These are phyloP conservation scores for Cercospora zeina DNA, from an alignment of 2,329 filamentous ascomycete species.

Conservation along the genomic window DNA sequence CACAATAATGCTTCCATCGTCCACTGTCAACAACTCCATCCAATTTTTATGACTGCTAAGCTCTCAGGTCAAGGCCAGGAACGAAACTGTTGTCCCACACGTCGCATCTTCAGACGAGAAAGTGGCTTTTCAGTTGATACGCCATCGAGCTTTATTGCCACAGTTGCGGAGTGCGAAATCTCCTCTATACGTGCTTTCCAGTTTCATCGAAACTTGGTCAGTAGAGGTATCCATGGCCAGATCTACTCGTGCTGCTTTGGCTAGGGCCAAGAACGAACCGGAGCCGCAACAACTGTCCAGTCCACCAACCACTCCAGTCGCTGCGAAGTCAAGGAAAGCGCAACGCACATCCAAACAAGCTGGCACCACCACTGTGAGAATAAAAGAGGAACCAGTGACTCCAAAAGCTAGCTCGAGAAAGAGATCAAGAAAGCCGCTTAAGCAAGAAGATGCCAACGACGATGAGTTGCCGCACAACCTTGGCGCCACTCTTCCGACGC, in stretches of 20 bases:
- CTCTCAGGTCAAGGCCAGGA: not conserved
- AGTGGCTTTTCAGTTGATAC: not conserved
- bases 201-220: too few relatives aligned
- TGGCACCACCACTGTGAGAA: constrained; percentile 14
- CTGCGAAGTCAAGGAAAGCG: constrained; percentile 36
- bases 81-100: not conserved
- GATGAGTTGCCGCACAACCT: constrained; percentile 60
- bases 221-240: constrained; percentile 29
- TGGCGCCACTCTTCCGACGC: constrained; percentile 43
- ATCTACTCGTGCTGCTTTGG: constrained; percentile 31
- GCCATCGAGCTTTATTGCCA: constrained; percentile 2
- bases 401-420: constrained; percentile 39
- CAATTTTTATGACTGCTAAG: not conserved
- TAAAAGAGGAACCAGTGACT: constrained; percentile 13
- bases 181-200: not conserved
- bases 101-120: not conserved
- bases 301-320: constrained; percentile 44
- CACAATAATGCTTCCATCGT: not conserved
- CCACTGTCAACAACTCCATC: not conserved
- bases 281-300: constrained; percentile 47
- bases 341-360: constrained; percentile 27
- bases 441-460: constrained; percentile 43
- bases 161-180: not conserved
- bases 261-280: constrained; percentile 20
- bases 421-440: constrained; percentile 41